These are phyloP conservation scores for Diaporthe sp. DNA, from an alignment of 2,329 filamentous ascomycete species.

Conservation along the genomic window DNA sequence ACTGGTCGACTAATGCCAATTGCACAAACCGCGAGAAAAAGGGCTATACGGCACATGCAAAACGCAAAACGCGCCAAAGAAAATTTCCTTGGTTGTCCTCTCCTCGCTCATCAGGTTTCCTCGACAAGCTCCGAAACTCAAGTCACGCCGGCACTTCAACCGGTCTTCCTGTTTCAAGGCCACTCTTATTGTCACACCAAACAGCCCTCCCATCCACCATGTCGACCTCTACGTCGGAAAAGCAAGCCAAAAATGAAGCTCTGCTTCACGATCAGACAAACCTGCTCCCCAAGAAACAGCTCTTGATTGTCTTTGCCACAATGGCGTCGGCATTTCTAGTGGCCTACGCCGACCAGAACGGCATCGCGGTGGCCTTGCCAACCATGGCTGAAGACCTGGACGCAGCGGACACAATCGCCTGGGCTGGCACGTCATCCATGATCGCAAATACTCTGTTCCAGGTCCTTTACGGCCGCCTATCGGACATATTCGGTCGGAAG, in stretches of 20 bases:
- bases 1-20: neutral
- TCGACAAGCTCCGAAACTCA: neutral
- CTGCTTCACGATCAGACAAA: conserved; percentile 42
- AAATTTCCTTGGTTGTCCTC: neutral
- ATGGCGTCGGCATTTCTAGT: conserved; percentile 46
- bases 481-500: conserved; percentile 51
- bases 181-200: neutral
- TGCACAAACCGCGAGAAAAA: neutral
- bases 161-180: neutral
- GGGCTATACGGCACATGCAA: neutral
- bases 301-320: conserved; percentile 43
- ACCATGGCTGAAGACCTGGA: conserved; percentile 49
- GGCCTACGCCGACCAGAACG: conserved; percentile 50
- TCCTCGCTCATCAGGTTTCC: neutral
- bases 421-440: conserved; percentile 50
- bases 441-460: conserved; percentile 50
- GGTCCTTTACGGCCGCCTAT: conserved; percentile 48
- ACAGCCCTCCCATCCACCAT: neutral
- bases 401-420: conserved; percentile 45
- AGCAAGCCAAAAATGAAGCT: conserved; percentile 18
- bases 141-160: neutral
- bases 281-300: conserved; percentile 46
- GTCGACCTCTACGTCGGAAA: neutral
- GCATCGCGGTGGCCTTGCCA: conserved; percentile 47
- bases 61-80: neutral